A percentile compares a stretch with the other conserved stretches of the same genome.
phyloP scores from a whole-genome alignment of 2,329 filamentous ascomycete species.

The Fusarium mexicanum region DNA sequence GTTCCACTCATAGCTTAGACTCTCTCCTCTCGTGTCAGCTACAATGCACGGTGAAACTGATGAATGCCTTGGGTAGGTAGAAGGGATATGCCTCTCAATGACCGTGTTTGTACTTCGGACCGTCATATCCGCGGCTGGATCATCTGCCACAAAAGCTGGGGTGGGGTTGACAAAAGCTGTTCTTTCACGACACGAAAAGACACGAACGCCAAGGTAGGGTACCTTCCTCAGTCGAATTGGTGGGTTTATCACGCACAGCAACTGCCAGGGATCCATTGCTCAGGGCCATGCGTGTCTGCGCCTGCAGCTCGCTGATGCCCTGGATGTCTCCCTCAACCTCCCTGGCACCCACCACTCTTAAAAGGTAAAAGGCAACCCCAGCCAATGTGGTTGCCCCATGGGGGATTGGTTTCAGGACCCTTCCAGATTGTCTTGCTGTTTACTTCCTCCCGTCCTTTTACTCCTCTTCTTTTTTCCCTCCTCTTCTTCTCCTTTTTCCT shows the following conservation, averaged over 20 bases:
- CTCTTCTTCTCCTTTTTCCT: constrained; percentile 10
- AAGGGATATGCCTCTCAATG: constrained; percentile 30
- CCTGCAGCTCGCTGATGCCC: constrained; percentile 19
- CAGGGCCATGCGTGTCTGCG: constrained; percentile 2
- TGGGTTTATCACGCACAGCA: constrained; percentile 21
- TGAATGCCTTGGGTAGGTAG: not conserved
- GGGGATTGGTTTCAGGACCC: constrained; percentile 19
- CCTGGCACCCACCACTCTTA: constrained; percentile 3
- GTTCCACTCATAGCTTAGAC: constrained; percentile 33
- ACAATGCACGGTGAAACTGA: constrained; percentile 8
- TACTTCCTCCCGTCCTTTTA: not conserved
- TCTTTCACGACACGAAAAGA: constrained; percentile 12
- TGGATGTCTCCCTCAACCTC: constrained; percentile 12
- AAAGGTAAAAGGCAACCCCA: constrained; percentile 9
- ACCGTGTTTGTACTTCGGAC: constrained; percentile 52
- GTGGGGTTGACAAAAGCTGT: constrained; percentile 29
- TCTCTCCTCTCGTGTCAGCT: constrained; percentile 22
- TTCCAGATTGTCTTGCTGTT: constrained; percentile 2
- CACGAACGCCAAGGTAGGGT: not conserved
- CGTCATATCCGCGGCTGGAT: constrained; percentile 60
- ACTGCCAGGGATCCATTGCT: constrained; percentile 14
- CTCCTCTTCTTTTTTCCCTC: constrained; percentile 6
- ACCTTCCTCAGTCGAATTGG: constrained; percentile 33
- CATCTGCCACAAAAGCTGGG: constrained; percentile 38
- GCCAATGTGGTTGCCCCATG: constrained; percentile 24